phyloP scores from a whole-genome alignment of 805 yeast species.

The Dipodascus albidus region DNA sequence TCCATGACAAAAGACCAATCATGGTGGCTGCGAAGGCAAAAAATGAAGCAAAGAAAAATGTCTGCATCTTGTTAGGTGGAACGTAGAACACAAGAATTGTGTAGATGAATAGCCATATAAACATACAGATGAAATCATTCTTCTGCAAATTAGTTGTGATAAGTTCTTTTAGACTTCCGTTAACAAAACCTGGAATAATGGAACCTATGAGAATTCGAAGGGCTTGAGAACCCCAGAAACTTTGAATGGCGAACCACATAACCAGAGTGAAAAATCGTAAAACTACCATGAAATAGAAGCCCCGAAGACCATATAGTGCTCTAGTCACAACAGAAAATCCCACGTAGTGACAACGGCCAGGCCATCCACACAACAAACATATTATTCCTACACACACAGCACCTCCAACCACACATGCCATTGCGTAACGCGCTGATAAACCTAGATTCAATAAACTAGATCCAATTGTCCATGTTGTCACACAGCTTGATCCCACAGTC shows the following conservation, averaged over 20 bases:
- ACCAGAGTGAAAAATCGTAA: conserved; percentile 34
- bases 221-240: conserved; percentile 37
- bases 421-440: conserved; percentile 31
- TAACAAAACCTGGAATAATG: conserved; percentile 27
- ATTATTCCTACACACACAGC: conserved; percentile 7
- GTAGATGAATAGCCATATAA: conserved; percentile 23
- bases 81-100: conserved; percentile 7
- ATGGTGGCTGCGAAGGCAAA: conserved; percentile 28
- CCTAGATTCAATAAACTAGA: conserved; percentile 34
- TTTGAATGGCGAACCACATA: conserved; percentile 37
- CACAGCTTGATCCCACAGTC: conserved; percentile 22
- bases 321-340: conserved; percentile 37
- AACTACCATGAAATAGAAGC: conserved; percentile 33
- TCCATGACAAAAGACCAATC: conserved; percentile 19
- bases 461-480: conserved; percentile 34
- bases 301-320: conserved; percentile 36
- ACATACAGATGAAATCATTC: conserved; percentile 16
- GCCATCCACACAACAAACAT: conserved; percentile 31
- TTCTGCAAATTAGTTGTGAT: conserved; percentile 25
- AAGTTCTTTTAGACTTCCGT: conserved; percentile 31
- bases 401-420: conserved; percentile 29
- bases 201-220: conserved; percentile 30
- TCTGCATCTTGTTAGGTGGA: conserved; percentile 22
- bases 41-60: conserved; percentile 28
- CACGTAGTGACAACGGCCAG: conserved; percentile 38